Evolutionary conservation across 805 yeast genomes (phyloP).

Genomic region (Scheffersomyces ergatensis): DNA sequence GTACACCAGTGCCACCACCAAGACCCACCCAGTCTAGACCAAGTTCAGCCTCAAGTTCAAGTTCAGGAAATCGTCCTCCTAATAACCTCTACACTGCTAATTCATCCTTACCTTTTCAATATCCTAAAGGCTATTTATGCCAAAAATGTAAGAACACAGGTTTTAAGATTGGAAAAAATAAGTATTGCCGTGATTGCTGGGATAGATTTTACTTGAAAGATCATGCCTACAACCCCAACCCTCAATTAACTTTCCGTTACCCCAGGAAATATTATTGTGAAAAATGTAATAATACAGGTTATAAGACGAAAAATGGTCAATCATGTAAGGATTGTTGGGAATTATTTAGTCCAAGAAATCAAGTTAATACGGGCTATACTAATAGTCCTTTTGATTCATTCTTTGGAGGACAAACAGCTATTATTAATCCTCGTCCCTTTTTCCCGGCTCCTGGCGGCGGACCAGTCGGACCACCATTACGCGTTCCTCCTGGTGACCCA

Average conservation of each 20-base stretch:
- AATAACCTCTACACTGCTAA: conserved; percentile 43
- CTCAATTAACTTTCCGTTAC: conserved; percentile 59
- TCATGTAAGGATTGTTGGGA: conserved; percentile 47
- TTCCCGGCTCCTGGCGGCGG: conserved; percentile 8
- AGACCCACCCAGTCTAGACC: conserved; percentile 5
- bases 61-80: background rate
- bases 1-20: conserved; percentile 6
- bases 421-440: conserved; percentile 18
- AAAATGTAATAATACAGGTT: conserved; percentile 74
- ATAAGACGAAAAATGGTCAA: conserved; percentile 55
- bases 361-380: conserved; percentile 1
- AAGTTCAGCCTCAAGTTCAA: background rate
- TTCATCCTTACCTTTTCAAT: conserved; percentile 57
- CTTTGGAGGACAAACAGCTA: background rate
- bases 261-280: conserved; percentile 60
- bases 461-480: conserved; percentile 27
- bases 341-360: conserved; percentile 39
- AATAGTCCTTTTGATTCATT: background rate
- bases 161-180: conserved; percentile 57
- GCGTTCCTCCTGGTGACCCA: conserved; percentile 77
- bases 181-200: conserved; percentile 71
- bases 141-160: conserved; percentile 76
- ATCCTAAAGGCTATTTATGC: conserved; percentile 63
- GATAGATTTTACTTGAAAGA: conserved; percentile 36
- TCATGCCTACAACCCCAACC: conserved; percentile 44